Base-by-base conservation (phyloP, 345 rosid species). In the Pistacia atlantica region DNA sequence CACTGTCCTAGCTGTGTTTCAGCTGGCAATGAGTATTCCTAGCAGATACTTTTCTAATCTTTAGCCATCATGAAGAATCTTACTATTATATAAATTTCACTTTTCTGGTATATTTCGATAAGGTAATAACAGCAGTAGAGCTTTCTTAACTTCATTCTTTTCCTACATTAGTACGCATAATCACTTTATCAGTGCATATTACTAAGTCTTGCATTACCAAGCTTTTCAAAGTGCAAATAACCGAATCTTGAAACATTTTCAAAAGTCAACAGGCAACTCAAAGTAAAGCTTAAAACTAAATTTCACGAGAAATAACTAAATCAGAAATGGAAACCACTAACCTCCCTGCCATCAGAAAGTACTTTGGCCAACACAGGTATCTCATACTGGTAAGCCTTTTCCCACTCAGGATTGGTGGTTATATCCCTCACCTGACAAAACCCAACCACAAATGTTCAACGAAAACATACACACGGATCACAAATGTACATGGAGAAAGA, bases 351-450 rank as follows among this genome's bases (percentile, higher is more conserved):
- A 86, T 91, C 91, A 69, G 86, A 72, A 4, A 83, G 87, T 42
- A 86, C 80, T 89, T 82, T 90, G 51, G 94, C 95, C 74, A 93
- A 75, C 42, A 93, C 91, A 16, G 95, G 97, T 56, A 95, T 90
- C 86, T 93, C 97, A 78, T 84, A 91, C 75, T 91, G 93, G 82
- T 86, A 95, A 69, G 94, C 90, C 61, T 57, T 88, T 78, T 95
- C 95, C 97, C 97, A 90, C 33, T 88, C 90, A 2, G 95, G 95
- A 74, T 90, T 87, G 78, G 81, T 83, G 67, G 92, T 91, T 28
- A 91, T 91, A 84, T 95, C 97, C 73, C 95, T 88, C 31, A 88
- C 89, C 95, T 89, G 75, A 79, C 28, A 79, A 79, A 65, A 33
- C 56, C 38, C 64, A 73, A 66, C 18, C 65, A 38, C 12, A 25